Evolutionary conservation across 1,284 basidiomycete species (phyloP).

Genomic region (Butyriboletus appendiculatus): DNA sequence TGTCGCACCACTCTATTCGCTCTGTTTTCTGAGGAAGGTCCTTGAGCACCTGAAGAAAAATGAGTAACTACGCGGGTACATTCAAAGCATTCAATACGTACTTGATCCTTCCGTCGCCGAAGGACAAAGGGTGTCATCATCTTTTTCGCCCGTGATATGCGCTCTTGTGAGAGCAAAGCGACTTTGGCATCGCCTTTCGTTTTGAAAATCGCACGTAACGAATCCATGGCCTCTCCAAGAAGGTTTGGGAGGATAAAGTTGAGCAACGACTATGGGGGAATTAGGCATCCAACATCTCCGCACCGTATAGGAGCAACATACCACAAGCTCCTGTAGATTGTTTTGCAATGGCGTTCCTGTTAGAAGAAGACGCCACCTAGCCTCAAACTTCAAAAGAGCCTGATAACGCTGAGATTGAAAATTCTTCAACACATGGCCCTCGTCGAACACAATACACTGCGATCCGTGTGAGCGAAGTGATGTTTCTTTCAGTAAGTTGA

Average conservation of each 20-base stretch:
- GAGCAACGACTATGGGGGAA: conserved; percentile 76
- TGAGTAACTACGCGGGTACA: conserved; percentile 8
- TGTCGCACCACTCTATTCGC: conserved; percentile 91
- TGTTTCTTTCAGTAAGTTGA: neutral
- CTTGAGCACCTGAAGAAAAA: conserved; percentile 70
- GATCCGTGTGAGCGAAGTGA: conserved; percentile 8
- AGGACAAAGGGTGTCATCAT: conserved; percentile 99
- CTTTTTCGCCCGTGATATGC: conserved; percentile 93
- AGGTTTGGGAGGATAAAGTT: conserved; percentile 97
- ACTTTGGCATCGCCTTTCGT: conserved; percentile 87
- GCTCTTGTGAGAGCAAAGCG: conserved; percentile 85
- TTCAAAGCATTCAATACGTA: conserved; percentile 28
- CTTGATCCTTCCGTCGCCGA: conserved; percentile 92
- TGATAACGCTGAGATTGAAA: conserved; percentile 95
- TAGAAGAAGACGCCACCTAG: conserved; percentile 89
- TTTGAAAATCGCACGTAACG: conserved; percentile 95
- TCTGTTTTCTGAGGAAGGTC: conserved; percentile 94
- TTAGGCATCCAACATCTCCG: conserved; percentile 10
- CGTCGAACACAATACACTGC: conserved; percentile 91
- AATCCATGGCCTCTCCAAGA: conserved; percentile 76
- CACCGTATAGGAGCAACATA: conserved; percentile 43
- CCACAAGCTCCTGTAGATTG: conserved; percentile 93
- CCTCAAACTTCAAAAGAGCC: conserved; percentile 82
- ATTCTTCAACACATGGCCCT: conserved; percentile 97
- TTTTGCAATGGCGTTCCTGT: conserved; percentile 96